Base-by-base conservation (phyloP, 805 yeast species). In the Kodamaea nitidulidarum region DNA sequence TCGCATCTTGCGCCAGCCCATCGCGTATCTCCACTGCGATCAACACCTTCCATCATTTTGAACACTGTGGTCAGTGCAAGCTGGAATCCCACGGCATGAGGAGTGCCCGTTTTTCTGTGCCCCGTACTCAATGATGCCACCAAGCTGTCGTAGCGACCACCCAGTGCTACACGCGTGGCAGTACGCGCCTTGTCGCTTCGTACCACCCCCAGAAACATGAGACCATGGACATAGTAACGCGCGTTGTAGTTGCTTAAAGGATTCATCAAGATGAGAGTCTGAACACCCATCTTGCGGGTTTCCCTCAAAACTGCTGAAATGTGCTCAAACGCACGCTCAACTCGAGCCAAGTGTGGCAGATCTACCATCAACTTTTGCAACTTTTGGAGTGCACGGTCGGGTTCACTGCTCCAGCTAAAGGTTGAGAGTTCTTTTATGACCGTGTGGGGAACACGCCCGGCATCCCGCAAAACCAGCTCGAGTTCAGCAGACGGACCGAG, bases 81-180 rank as follows among this genome's bases (percentile, higher is more conserved):
- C 45, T 87, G 82, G 54, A 93, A 83, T 0, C 98, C 98, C 31
- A 90, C 97, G 1, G 88, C 95, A 44, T 53, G 54, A 0, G 63
- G 62, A 4, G 63, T 61, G 2, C 32, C 41, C 17, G 55, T 65
- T 24, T 53, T 60, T 4, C 32, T 16, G 14, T 30, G 32, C 6
- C 32, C 32, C 36, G 85, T 79, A 0, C 91, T 76, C 43, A 88
- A 71, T 12, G 80, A 71, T 2, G 77, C 67, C 10, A 88, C 76
- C 47, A 93, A 68, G 15, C 70, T 67, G 52, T 91, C 98, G 55
- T 88, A 93, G 40, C 99, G 69, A 2, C 99, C 99, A 32, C 99
- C 99, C 0, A 93, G 91, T 11, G 93, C 93, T 29, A 93, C 66
- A 29, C 71, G 46, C 0, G 65, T 46, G 22, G 82, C 69, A 4